Base-by-base conservation (phyloP, 73 alveolate species). In the Paramecium pentaurelia region DNA sequence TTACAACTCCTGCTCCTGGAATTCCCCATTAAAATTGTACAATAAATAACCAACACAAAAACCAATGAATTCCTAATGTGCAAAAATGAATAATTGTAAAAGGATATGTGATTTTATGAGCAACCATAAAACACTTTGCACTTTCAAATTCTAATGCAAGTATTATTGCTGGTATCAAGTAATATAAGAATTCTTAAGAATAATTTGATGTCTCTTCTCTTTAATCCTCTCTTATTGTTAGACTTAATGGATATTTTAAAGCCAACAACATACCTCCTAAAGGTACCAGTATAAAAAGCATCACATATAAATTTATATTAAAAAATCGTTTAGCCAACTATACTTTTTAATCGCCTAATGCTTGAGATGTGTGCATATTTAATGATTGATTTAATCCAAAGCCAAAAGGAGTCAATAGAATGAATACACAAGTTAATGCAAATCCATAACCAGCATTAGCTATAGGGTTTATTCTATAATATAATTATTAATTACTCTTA, bases 361-460 rank as follows among this genome's bases (percentile, higher is more conserved):
- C 91, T 47, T 80, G 20, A 4, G 91, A 14, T 22, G 71, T 42
- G 27, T 80, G 75, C 75, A 45, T 45, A 18, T 80, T 80, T 40
- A 80, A 22, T 20, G 91, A 80, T 47, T 80, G 91, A 47, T 80
- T 80, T 11, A 80, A 36, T 45, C 91, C 91, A 49, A 80, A 80
- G 6, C 91, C 91, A 44, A 80, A 18, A 11, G 91, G 91, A 18
- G 12, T 40, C 16, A 80, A 27, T 27, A 80, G 44, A 27, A 80
- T 80, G 6, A 27, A 44, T 2, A 80, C 73, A 27, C 91, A 80
- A n/a, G 91, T 45, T 12, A 32, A 47, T 80, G 91, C 91, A 45
- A 80, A 80, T 4, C 91, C 91, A 25, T 45, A 45, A 2, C 77
- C 91, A 25, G 91, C 58, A 38, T 73, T 73, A 3, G 58, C 58